Percentiles rank a stretch among this genome's conserved stretches.
Evolutionary conservation across 768 basidiomycete species (phyloP).

Genomic region (Rhodotorula taiwanensis): DNA sequence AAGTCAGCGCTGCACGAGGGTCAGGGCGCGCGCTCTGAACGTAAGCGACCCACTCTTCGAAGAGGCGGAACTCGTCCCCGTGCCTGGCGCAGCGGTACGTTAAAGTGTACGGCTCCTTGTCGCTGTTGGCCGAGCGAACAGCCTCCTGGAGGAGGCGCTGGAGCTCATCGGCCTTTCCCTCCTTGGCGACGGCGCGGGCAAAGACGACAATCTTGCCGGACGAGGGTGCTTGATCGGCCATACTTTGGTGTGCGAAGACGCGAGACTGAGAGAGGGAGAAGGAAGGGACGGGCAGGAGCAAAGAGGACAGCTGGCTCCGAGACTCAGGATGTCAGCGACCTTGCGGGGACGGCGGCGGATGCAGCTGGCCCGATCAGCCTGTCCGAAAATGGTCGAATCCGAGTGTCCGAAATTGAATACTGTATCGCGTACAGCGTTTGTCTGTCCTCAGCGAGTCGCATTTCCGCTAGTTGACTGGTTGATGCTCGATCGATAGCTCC

Average conservation of each 20-base stretch:
- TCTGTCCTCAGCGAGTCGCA: too few relatives aligned
- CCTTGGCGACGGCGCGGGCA: constrained; percentile 8
- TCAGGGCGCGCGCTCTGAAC: too few relatives aligned
- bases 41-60: constrained; percentile 11
- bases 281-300: too few relatives aligned
- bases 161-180: constrained; percentile 25
- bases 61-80: constrained; percentile 16
- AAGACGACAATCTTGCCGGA: constrained; percentile 24
- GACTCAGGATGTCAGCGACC: neutral
- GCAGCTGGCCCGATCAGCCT: too few relatives aligned
- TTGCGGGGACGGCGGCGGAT: neutral
- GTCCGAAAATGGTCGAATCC: too few relatives aligned
- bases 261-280: neutral
- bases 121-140: constrained; percentile 3
- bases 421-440: too few relatives aligned
- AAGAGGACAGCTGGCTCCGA: too few relatives aligned
- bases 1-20: too few relatives aligned
- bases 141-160: constrained; percentile 5
- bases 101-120: constrained; percentile 29
- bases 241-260: neutral
- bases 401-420: too few relatives aligned
- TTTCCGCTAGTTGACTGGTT: too few relatives aligned
- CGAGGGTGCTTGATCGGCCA: constrained; percentile 6
- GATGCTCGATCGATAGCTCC: too few relatives aligned
- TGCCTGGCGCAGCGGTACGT: constrained; percentile 15